Evolutionary conservation across 2,329 filamentous ascomycete genomes (phyloP).

Genomic region (Drechslerella coelobrocha): DNA sequence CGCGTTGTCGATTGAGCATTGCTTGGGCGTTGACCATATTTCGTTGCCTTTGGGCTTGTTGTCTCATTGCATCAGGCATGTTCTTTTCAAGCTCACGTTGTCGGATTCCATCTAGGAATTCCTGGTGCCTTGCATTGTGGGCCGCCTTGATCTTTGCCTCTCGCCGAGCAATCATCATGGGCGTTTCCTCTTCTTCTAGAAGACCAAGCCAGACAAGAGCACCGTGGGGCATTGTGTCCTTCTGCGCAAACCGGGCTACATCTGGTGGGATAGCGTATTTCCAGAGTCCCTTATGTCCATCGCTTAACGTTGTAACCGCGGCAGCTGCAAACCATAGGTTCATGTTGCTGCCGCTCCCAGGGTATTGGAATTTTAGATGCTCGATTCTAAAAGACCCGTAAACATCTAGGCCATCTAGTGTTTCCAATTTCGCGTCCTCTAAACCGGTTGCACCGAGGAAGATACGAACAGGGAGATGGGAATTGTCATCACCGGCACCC

Average conservation of each 20-base stretch:
- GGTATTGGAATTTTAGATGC: constrained; percentile 49
- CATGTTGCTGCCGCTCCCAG: constrained; percentile 54
- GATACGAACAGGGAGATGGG: constrained; percentile 36
- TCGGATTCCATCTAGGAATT: constrained; percentile 60
- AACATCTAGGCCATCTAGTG: constrained; percentile 43
- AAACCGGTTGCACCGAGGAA: constrained; percentile 38
- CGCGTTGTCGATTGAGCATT: constrained; percentile 36
- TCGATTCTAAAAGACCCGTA: constrained; percentile 61
- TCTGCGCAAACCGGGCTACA: constrained; percentile 63
- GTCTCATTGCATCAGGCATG: constrained; percentile 60
- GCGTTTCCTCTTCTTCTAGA: constrained; percentile 63
- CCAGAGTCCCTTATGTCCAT: constrained; percentile 67
- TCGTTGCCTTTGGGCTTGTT: constrained; percentile 60
- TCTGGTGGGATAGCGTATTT: constrained; percentile 67
- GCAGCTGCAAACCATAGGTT: constrained; percentile 66
- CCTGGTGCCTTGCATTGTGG: constrained; percentile 56
- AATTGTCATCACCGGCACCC: constrained; percentile 21
- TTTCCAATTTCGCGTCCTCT: constrained; percentile 41
- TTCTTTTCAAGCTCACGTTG: constrained; percentile 61
- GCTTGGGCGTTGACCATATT: constrained; percentile 52
- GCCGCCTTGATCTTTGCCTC: constrained; percentile 59
- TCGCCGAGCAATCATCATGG: constrained; percentile 61
- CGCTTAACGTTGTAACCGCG: constrained; percentile 65
- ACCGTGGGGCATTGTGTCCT: constrained; percentile 67
- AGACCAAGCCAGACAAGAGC: constrained; percentile 65